Conservation (phyloP, 2,329 filamentous ascomycete genomes). For the Fusarium sp. region DNA sequence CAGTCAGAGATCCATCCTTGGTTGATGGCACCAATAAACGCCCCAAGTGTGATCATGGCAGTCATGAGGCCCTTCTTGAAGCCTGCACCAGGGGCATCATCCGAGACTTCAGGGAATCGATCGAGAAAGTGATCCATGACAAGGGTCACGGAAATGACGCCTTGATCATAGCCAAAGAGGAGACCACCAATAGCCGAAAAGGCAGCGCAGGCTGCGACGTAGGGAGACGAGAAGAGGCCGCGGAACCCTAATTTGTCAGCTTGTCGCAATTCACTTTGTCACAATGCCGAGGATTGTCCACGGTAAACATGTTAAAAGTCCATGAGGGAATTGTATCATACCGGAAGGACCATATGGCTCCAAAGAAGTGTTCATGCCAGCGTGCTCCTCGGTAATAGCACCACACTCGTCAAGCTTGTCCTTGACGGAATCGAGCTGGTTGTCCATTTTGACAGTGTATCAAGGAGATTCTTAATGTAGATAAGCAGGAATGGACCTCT, state of each 20-base stretch:
- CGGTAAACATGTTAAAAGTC: too few relatives aligned
- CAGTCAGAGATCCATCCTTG: slow-evolving; percentile 52
- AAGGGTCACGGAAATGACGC: slow-evolving; percentile 54
- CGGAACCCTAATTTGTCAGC: slow-evolving; percentile 41
- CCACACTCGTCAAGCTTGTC: slow-evolving; percentile 8
- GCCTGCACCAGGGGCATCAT: slow-evolving; percentile 52
- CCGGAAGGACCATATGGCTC: slow-evolving; percentile 16
- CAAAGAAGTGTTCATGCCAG: not conserved
- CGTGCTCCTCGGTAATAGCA: slow-evolving; percentile 1
- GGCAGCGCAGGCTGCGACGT: slow-evolving; percentile 48
- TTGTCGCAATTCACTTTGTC: not conserved
- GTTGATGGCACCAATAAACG: slow-evolving; percentile 59
- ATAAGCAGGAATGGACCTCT: not conserved
- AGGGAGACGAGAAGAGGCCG: slow-evolving; percentile 47
- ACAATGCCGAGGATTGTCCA: accelerated
- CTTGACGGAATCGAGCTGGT: not conserved
- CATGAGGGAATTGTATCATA: not conserved
- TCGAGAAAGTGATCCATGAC: slow-evolving; percentile 51
- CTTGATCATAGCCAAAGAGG: slow-evolving; percentile 54
- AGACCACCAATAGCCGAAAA: slow-evolving; percentile 53
- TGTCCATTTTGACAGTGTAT: not conserved
- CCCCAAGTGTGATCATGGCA: slow-evolving; percentile 59
- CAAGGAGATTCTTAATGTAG: not conserved
- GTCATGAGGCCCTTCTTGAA: slow-evolving; percentile 57
- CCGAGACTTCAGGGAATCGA: slow-evolving; percentile 48